Evolutionary conservation across 2,329 filamentous ascomycete genomes (phyloP).

Genomic region (Coniochaeta sp.): DNA sequence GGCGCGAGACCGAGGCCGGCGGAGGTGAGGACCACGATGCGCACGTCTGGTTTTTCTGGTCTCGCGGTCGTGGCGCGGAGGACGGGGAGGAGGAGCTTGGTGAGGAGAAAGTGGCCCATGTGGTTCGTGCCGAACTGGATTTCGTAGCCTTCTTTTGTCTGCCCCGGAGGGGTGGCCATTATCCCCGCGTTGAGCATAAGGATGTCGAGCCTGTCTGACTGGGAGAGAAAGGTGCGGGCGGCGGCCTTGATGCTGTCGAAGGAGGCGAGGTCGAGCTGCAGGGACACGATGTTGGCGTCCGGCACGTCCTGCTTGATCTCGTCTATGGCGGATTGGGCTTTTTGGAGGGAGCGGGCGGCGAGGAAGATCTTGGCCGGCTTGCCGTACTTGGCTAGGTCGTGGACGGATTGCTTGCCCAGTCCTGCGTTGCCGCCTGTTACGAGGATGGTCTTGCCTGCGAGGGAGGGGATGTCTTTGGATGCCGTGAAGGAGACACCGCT

Average conservation of each 20-base stretch:
- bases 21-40: constrained; percentile 17
- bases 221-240: constrained; percentile 26
- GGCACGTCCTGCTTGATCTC: constrained; percentile 22
- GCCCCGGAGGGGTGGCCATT: constrained; percentile 26
- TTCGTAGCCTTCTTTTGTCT: constrained; percentile 38
- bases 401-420: constrained; percentile 36
- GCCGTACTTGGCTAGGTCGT: constrained; percentile 32
- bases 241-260: constrained; percentile 34
- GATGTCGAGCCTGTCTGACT: constrained; percentile 30
- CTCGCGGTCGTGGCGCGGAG: constrained; percentile 14
- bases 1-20: constrained; percentile 8
- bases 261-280: constrained; percentile 37
- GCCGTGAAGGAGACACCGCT: constrained; percentile 19
- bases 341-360: constrained; percentile 27
- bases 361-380: constrained; percentile 21
- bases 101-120: constrained; percentile 36
- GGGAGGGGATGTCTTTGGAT: constrained; percentile 28
- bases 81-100: constrained; percentile 24
- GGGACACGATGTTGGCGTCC: constrained; percentile 17
- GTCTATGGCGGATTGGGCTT: constrained; percentile 26
- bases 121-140: constrained; percentile 40
- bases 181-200: constrained; percentile 39
- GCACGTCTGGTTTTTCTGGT: constrained; percentile 12
- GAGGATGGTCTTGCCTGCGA: constrained; percentile 34
- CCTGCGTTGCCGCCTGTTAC: constrained; percentile 44